Evolutionary conservation across 1,284 basidiomycete species (phyloP).

Genomic region (Melampsora occidentalis): DNA sequence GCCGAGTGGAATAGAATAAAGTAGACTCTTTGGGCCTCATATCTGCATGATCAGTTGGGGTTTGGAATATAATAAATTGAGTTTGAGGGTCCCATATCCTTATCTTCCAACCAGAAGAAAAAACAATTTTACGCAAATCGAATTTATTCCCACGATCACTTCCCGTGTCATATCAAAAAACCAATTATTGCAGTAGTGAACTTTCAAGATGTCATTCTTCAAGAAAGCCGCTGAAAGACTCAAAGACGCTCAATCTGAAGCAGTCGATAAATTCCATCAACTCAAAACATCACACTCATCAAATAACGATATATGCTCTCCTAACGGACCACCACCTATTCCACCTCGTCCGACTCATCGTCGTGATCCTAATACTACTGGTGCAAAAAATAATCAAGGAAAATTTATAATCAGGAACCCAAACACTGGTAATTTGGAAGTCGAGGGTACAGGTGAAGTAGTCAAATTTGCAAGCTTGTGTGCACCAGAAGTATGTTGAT

Average conservation of each 20-base stretch:
- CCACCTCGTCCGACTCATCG: neutral
- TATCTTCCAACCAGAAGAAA: no score
- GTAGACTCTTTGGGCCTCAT: no score
- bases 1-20: no score
- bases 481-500: constrained; percentile 32
- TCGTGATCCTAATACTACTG: constrained; percentile 5
- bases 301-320: neutral
- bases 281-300: constrained; percentile 12
- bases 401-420: constrained; percentile 38
- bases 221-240: constrained; percentile 33
- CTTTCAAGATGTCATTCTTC: constrained; percentile 18
- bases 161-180: no score
- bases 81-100: no score
- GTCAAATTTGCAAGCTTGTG: constrained; percentile 38
- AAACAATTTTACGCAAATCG: no score
- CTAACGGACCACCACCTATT: constrained; percentile 10
- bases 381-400: constrained; percentile 19
- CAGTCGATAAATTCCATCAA: constrained; percentile 31
- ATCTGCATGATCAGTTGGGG: no score
- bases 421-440: constrained; percentile 24
- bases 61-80: no score
- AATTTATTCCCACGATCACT: no score
- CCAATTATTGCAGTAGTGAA: no score
- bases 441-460: constrained; percentile 31
- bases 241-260: constrained; percentile 18